phyloP scores from a whole-genome alignment of 352 stramenopile genomes.

The Globisporangium apiculatum region DNA sequence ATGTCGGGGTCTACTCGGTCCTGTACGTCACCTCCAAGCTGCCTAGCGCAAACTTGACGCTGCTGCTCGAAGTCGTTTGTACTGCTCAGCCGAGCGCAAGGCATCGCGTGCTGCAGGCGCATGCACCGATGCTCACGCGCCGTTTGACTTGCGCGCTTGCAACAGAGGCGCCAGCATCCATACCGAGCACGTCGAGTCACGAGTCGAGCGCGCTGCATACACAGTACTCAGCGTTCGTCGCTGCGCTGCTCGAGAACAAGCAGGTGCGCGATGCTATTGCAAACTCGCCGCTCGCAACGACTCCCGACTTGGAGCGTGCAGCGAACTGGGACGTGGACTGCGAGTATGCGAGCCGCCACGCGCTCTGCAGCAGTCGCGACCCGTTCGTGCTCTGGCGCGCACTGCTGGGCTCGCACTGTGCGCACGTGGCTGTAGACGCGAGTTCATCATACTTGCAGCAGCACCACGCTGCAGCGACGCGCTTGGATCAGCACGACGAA shows the following conservation, averaged over 20 bases:
- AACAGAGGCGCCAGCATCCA: not conserved
- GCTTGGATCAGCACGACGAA: not conserved
- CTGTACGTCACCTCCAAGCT: not conserved
- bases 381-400: constrained; percentile 12
- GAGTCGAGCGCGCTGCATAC: not conserved
- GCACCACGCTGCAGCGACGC: not conserved
- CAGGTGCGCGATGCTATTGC: constrained; percentile 2
- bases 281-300: constrained; percentile 6
- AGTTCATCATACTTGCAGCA: too few relatives aligned
- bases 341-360: not conserved
- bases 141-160: not conserved
- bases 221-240: constrained; percentile 1
- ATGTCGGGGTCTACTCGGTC: not conserved
- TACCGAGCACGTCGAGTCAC: not conserved
- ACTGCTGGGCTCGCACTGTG: not conserved
- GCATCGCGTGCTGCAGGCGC: not conserved
- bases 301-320: constrained; percentile 5
- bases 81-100: not conserved
- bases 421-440: too few relatives aligned
- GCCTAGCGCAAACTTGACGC: too few relatives aligned
- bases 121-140: not conserved
- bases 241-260: constrained; percentile 2
- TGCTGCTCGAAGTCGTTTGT: constrained; percentile 2
- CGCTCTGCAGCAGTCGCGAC: constrained; percentile 1
- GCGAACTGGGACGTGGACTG: constrained; percentile 5